A percentile compares a stretch with the other conserved stretches of the same genome.
phyloP scores from a whole-genome alignment of 1,284 basidiomycete genomes.

The Tilletia caries region DNA sequence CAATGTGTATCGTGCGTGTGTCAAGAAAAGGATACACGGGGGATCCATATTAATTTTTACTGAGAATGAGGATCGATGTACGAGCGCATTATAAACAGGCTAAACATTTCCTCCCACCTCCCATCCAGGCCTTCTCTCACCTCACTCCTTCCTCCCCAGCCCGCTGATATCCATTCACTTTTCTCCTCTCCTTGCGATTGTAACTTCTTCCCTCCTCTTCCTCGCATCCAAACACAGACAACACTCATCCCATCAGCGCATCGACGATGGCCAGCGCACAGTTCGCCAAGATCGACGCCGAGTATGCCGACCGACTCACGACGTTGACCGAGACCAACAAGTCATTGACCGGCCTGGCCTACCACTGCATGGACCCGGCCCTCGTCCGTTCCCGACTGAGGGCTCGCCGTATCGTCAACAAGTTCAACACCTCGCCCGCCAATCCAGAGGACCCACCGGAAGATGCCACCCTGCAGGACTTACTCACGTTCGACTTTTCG shows the following conservation, averaged over 20 bases:
- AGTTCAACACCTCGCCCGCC: constrained; percentile 23
- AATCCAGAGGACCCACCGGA: constrained; percentile 17
- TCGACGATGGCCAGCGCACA: not conserved
- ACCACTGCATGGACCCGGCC: constrained; percentile 20
- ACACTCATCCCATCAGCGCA: not conserved
- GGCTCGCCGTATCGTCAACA: constrained; percentile 16
- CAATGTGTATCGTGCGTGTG: no score
- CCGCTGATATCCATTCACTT: no score
- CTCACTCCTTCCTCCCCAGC: no score
- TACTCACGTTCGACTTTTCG: not conserved
- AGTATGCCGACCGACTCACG: not conserved
- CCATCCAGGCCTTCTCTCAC: no score
- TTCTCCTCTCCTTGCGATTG: no score
- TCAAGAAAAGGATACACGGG: no score
- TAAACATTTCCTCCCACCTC: no score
- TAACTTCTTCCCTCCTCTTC: no score
- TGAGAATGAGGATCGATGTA: no score
- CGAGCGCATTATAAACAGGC: no score
- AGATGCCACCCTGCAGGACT: not conserved
- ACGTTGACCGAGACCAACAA: constrained; percentile 2
- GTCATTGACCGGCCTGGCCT: constrained; percentile 20
- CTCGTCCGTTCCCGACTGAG: constrained; percentile 19
- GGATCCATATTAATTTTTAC: no score
- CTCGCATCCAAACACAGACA: no score
- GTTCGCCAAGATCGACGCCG: constrained; percentile 8